Conservation (phyloP, 495 filamentous ascomycete species). For the Hamigera avellanea region DNA sequence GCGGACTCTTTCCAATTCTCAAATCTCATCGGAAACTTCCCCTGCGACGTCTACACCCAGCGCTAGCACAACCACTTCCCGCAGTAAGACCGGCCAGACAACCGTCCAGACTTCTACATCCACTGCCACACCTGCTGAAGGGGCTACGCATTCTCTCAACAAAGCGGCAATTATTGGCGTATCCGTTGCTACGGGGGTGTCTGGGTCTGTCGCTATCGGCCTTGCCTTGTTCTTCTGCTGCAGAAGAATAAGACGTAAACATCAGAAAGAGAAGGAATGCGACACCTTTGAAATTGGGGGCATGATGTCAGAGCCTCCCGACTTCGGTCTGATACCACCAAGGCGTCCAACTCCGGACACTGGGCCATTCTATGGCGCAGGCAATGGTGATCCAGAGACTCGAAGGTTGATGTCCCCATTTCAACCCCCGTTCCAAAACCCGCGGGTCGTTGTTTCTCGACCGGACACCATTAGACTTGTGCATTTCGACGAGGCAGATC, state of each 20-base stretch:
- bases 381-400: conserved; percentile 6
- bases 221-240: conserved; percentile 25
- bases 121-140: conserved; percentile 2
- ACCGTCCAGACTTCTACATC: conserved; percentile 7
- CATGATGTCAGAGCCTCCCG: conserved; percentile 28
- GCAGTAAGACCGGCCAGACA: conserved; percentile 1
- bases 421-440: not conserved
- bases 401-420: conserved; percentile 12
- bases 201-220: conserved; percentile 27
- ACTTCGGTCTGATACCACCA: conserved; percentile 17
- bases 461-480: conserved; percentile 16
- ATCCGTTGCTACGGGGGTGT: conserved; percentile 28
- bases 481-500: not conserved
- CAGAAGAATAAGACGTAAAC: conserved; percentile 18
- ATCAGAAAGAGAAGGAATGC: conserved; percentile 9
- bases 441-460: conserved; percentile 2
- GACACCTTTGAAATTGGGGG: conserved; percentile 34
- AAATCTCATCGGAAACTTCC: not conserved
- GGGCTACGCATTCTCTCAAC: conserved; percentile 12
- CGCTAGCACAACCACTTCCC: not conserved
- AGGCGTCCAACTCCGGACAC: conserved; percentile 8
- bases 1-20: not conserved
- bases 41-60: not conserved
- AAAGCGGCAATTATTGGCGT: conserved; percentile 29
- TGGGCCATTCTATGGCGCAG: conserved; percentile 4